Evolutionary conservation across 1,284 basidiomycete species (phyloP), one percentile per base, ranked within the genome.

Genomic region (Lignosus rhinocerotis): DNA sequence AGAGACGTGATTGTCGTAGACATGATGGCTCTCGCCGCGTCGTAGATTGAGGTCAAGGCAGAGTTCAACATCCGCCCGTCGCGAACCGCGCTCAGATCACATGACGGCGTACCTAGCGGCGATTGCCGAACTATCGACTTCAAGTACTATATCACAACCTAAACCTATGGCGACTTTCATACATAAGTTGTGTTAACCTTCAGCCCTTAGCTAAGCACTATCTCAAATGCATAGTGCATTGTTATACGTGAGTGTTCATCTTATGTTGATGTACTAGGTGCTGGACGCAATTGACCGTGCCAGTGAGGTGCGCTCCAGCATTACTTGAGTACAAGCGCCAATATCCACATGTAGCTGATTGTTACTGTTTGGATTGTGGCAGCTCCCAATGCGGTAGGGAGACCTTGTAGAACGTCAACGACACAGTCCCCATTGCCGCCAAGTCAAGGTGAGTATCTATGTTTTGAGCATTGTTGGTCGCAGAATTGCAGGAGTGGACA

Each of bases 1-100:
- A 92, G 78, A 10, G 87, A 78, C 48, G 87, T 88, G 32, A 76
- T 74, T 25, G 69, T 67, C 42, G 69, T 69, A 53, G 68, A 67
- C 66, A 66, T 66, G 44, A 43, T 63, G 50, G 64, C 64, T 54
- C 51, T 21, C 44, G 66, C 52, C 57, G 49, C 31, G 63, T 58
- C 51, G 58, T 62, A 58, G 59, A 39, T 39, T 39, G 60, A 60
- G 39, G 58, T 55, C 53, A 59, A 60, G 57, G 36, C 51, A 57
- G 51, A 55, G 58, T 64, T 61, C 53, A 62, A 64, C 57, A 52
- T 59, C 48, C 43, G 56, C 51, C 34, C 38, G 43, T 45, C 63
- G 61, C 63, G 59, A 60, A 63, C 59, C 61, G 63, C 56, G 61
- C 59, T 41, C 46, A n/a, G 12, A 19, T 62, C 63, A 65, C 59